These are phyloP conservation scores for Corylus avellana DNA, from an alignment of 306 rosid genomes.

Conservation along the genomic window DNA sequence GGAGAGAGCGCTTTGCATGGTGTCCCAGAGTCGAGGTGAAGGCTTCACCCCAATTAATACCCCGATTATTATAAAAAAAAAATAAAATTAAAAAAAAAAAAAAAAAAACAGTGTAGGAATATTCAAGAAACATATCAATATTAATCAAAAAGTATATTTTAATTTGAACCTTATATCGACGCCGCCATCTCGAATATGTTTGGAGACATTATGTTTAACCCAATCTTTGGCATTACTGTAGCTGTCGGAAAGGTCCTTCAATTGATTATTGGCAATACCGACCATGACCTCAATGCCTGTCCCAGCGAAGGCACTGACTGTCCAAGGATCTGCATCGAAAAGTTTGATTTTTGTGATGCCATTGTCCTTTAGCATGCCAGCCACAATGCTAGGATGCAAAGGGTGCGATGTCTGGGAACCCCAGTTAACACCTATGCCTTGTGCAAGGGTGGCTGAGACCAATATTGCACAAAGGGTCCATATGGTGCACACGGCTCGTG, in stretches of 20 bases:
- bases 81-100: too few species aligned
- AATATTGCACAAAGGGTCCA: conserved; percentile 25
- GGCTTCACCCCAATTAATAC: too few species aligned
- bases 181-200: conserved; percentile 42
- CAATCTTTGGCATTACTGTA: conserved; percentile 42
- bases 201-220: conserved; percentile 64
- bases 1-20: too few species aligned
- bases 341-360: conserved; percentile 66
- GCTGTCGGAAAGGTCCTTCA: conserved; percentile 30
- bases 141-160: neutral
- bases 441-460: conserved; percentile 23
- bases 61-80: too few species aligned
- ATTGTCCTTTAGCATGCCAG: conserved; percentile 59
- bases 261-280: conserved; percentile 71
- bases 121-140: neutral
- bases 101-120: too few species aligned
- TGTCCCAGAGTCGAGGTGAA: too few species aligned
- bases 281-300: conserved; percentile 64
- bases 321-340: conserved; percentile 69
- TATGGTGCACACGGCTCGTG: conserved; percentile 11
- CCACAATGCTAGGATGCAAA: conserved; percentile 49
- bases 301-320: conserved; percentile 56
- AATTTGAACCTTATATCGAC: conserved; percentile 56
- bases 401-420: conserved; percentile 65
- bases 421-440: conserved; percentile 69